Percentiles rank a stretch among this genome's conserved stretches.
phyloP scores from a whole-genome alignment of 2,329 filamentous ascomycete species.

The Amylocarpus encephaloides region DNA sequence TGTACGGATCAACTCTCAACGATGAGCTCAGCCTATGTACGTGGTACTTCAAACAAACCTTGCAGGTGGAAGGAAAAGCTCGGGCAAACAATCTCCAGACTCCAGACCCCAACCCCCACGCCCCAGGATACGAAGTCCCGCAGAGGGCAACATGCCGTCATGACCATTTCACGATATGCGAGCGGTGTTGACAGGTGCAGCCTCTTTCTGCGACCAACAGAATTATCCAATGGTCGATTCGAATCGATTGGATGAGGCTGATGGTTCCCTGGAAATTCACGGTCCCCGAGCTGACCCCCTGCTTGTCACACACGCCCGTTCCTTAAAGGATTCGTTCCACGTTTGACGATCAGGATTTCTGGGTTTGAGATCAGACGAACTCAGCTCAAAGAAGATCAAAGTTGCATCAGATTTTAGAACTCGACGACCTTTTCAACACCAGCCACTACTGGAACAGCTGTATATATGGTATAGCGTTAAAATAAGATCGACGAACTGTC shows the following conservation, averaged over 20 bases:
- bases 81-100: not conserved
- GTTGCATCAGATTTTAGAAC: not conserved
- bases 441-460: slow-evolving; percentile 6
- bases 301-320: not conserved
- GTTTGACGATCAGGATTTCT: slow-evolving; percentile 8
- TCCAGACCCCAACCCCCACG: not conserved
- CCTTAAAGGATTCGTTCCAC: slow-evolving; percentile 9
- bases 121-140: not conserved
- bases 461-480: not conserved
- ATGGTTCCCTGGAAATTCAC: not conserved
- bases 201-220: not conserved
- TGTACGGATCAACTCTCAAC: no score
- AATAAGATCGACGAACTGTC: not conserved
- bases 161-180: no score
- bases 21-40: no score
- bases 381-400: not conserved
- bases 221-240: not conserved
- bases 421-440: not conserved
- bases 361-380: slow-evolving; percentile 6
- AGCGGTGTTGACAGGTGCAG: not conserved
- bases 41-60: no score
- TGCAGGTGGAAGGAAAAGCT: no score
- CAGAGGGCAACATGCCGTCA: no score
- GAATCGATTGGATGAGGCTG: not conserved
- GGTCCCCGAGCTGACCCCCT: not conserved